Base-by-base conservation (phyloP, 192 early-diverging fungal genomes). In the Linnemannia hyalina region DNA sequence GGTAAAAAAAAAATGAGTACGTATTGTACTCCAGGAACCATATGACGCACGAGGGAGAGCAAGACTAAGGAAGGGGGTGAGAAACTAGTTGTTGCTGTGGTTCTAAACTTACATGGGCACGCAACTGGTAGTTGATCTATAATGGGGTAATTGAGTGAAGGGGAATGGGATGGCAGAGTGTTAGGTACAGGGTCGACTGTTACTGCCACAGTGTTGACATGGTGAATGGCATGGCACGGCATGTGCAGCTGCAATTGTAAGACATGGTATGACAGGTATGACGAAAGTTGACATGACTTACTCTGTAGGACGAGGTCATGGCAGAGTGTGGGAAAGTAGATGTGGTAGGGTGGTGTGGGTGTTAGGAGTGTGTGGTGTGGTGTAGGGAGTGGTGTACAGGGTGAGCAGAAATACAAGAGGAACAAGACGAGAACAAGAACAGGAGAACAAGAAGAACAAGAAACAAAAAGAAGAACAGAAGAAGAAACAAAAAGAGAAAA, bases 231-330 rank as follows among this genome's bases (percentile, higher is more conserved):
- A 63, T 22, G 38, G 1, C 35, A 35, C 35, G 35, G 35, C 38
- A 40, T 40, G 38, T 40, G 38, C 6, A 40, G 38, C 36, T 49
- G 35, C 23, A 46, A 38, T 35, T 46, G 23, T 32, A 7, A 26
- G 8, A 9, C 52, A 55, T 55, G 23, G 52, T 55, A n/a, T 57
- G 60, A 65, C 60, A 65, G n/a, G 60, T 65, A 32, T 65, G 60
- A 65, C 60, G 3, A 77, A 32, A 75, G 40, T 63, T 70, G 42
- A 72, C 47, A 72, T 68, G 71, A 11, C 84, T 82, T 82, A 89
- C 88, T 81, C 88, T 73, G 88, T 89, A 89, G 36, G 81, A 80
- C n/a, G 88, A 89, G 36, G 88, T 89, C 88, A 89, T 89, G 42
- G 68, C 38, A 32, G 41, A 70, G 47, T 29, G 47, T 46, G 20